Evolutionary conservation across 306 rosid species (phyloP), one percentile per base, ranked within the genome.

Genomic region (Acacia acuminata): DNA sequence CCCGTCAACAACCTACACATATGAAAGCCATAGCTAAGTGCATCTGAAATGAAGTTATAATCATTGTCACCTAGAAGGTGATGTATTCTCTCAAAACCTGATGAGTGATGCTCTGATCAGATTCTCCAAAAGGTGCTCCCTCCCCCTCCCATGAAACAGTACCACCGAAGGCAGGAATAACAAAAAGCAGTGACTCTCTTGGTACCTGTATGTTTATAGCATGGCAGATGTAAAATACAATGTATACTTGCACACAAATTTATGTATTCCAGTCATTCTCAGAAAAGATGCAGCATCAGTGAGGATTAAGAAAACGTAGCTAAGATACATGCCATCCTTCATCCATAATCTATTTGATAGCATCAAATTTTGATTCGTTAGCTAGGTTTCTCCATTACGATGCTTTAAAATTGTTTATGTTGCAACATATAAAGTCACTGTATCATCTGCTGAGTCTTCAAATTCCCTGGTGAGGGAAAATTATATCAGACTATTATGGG

Each of bases 131-230:
- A 56, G 99, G 99, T 70, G 94, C 96, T 7, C 91, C 97, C 48
- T 92, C 89, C 55, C 99, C 98, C 78, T 94, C 96, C 99, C 99
- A 96, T 50, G 98, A 96, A 80, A 96, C 96, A 60, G 68, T 76
- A 60, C 99, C 99, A 24, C 97, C 99, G 88, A 96, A 96, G 66
- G 98, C 93, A 85, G 97, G 94, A 90, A 96, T 90, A 69, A 94
- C 84, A 72, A 94, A 91, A 77, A 92, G 94, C 84, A 96, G 84
- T 1, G 98, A 91, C 83, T 96, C 99, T 88, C 98, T 88, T 19
- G 94, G 97, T 80, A 88, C 97, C 99, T 96, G 89, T 70, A 81
- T 22, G 76, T 73, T 82, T 60, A 78, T 27, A 71, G 75, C 81
- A 86, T 22, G 40, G 55, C 48, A 71, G 64, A 38, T 17, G 8